Conservation (phyloP, 1,284 basidiomycete species). For the Ganoderma sp. region DNA sequence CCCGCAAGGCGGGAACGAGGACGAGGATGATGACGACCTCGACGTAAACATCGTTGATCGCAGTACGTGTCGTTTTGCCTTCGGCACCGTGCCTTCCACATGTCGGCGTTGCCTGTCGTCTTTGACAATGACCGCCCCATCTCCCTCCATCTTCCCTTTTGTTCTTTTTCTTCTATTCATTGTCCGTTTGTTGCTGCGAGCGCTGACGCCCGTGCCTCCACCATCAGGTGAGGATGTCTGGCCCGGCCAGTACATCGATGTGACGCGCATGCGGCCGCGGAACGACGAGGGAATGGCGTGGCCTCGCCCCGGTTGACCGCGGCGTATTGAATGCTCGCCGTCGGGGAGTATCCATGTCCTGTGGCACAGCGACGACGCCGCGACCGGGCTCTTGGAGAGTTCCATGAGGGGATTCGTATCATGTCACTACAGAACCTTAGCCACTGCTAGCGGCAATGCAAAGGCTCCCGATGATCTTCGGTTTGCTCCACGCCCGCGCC, state of each 20-base stretch:
- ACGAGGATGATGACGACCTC: conserved; percentile 63
- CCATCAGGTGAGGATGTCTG: conserved; percentile 64
- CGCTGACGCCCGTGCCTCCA: conserved; percentile 18
- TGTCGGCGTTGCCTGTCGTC: background rate
- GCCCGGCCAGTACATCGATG: conserved; percentile 73
- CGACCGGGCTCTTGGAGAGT: background rate
- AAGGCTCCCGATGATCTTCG: background rate
- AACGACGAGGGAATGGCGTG: conserved; percentile 62
- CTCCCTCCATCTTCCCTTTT: background rate
- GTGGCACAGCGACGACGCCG: background rate
- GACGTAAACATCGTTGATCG: conserved; percentile 67
- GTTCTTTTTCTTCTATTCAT: background rate
- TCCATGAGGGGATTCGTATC: background rate
- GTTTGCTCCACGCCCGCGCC: conserved; percentile 1
- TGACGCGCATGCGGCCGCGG: conserved; percentile 59
- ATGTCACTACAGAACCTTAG: background rate
- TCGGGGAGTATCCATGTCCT: too few relatives aligned
- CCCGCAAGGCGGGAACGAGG: conserved; percentile 53
- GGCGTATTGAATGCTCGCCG: background rate
- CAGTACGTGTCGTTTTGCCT: conserved; percentile 52
- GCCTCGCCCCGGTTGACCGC: conserved; percentile 60
- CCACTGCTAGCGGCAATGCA: background rate
- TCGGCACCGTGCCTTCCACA: background rate
- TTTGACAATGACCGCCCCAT: too few relatives aligned
- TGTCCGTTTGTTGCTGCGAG: conserved; percentile 5